These are phyloP conservation scores for Saccharomycopsis phalli DNA, from an alignment of 1,139 yeast species.

Conservation along the genomic window DNA sequence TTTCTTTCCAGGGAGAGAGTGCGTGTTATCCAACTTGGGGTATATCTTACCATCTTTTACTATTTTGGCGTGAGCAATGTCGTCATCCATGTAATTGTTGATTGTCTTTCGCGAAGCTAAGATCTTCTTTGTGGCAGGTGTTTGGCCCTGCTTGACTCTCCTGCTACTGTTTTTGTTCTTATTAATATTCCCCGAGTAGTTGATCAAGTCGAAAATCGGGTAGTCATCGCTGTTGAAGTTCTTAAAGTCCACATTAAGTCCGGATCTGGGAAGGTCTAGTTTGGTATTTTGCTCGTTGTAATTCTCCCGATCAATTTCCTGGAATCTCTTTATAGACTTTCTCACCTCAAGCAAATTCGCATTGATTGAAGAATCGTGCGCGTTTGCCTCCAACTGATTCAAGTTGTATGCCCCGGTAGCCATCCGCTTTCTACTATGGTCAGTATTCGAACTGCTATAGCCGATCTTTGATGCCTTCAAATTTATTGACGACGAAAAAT, in stretches of 20 bases:
- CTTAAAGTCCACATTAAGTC: conserved; percentile 24
- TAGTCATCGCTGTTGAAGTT: conserved; percentile 18
- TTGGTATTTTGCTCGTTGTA: conserved; percentile 29
- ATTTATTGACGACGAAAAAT: conserved; percentile 20
- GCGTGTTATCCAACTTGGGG: conserved; percentile 15
- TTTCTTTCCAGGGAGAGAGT: conserved; percentile 29
- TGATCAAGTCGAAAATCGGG: conserved; percentile 20
- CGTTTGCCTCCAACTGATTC: conserved; percentile 19
- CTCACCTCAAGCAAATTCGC: conserved; percentile 27
- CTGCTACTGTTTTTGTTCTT: conserved; percentile 23
- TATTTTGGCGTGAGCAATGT: conserved; percentile 24
- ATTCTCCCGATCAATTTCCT: conserved; percentile 34
- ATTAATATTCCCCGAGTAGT: conserved; percentile 21
- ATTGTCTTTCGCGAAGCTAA: conserved; percentile 33
- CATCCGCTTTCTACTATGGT: conserved; percentile 17
- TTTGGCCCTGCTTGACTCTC: conserved; percentile 22
- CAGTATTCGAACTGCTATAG: conserved; percentile 19
- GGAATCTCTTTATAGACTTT: conserved; percentile 31
- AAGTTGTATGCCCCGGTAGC: conserved; percentile 20
- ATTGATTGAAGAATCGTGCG: conserved; percentile 14
- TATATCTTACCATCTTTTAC: conserved; percentile 16
- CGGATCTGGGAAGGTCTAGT: conserved; percentile 32
- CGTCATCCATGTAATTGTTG: conserved; percentile 33
- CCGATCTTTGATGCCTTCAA: conserved; percentile 19
- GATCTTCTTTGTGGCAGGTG: conserved; percentile 29